Evolutionary conservation across 257 asterid species (phyloP).

Genomic region (Coffea eugenioides): DNA sequence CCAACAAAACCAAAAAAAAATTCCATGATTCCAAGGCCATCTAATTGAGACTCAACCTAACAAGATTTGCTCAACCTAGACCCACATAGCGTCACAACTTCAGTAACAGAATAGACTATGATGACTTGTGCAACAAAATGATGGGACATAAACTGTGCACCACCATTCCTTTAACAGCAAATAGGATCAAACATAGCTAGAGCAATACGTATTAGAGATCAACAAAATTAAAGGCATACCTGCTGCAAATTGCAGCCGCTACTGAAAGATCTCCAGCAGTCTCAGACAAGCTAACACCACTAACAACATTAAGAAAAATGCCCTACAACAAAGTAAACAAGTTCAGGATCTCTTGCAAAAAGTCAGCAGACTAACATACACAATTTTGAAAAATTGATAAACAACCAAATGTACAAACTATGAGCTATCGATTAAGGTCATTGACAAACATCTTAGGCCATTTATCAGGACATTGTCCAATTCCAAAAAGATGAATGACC

Average conservation of each 20-base stretch:
- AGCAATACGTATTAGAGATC: background rate
- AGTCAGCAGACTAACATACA: constrained; percentile 2
- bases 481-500: no score
- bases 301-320: constrained; percentile 69
- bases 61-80: background rate
- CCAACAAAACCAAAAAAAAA: no score
- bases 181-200: background rate
- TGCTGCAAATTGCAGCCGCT: constrained; percentile 99
- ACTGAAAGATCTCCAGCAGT: constrained; percentile 94
- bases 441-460: background rate
- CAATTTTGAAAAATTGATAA: background rate
- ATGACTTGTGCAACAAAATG: background rate
- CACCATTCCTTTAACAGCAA: background rate
- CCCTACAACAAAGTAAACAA: constrained; percentile 46
- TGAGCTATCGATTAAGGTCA: background rate
- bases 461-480: background rate
- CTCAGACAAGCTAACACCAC: constrained; percentile 67
- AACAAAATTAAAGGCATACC: constrained; percentile 40
- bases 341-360: constrained; percentile 20
- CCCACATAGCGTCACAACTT: background rate
- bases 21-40: background rate
- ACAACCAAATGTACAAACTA: background rate
- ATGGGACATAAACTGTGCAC: background rate
- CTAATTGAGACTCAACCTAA: background rate
- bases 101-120: background rate